Base-by-base conservation (phyloP, 257 asterid genomes). In the Fraxinus pennsylvanica region DNA sequence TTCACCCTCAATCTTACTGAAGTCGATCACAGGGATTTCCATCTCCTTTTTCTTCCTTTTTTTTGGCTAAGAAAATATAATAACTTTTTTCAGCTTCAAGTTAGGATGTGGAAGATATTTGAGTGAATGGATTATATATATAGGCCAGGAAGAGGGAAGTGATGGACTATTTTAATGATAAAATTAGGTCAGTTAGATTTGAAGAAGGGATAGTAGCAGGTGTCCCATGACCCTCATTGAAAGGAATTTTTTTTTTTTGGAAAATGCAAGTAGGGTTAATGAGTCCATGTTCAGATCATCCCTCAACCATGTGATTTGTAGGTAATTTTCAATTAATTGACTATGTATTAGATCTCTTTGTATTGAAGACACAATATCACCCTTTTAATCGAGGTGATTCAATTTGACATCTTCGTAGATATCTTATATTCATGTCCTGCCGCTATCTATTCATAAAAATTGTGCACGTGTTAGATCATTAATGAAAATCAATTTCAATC, bases 21-120 rank as follows among this genome's bases (percentile, higher is more conserved):
- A 88, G 82, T 93, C 89, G 6, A 93, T 92, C 85, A 92, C 96
- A 1, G 98, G 98, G 76, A 92, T 90, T 71, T 89, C 98, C 98
- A 92, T 91, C 76, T 84, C 76, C 78, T 63, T 74, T 21, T 43
- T 68, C 66, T 36, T 68, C 30, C 30, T 50, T 50, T 39, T 43
- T 35, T 66, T 22, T 68, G 21, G 54, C 25, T 66, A 22, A 39
- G 72, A 72, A 21, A 70, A 12, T 38, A 9, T 8, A 7, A 50
- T 38, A 35, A 1, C 5, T 45, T 39, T 39, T 47, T 38, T 32
- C 14, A 54, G 43, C 74, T 8, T 54, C 43, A 27, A 10, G n/a
- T 68, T 32, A 33, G 82, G 61, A 77, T 83, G 87, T 74, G 78
- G 73, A 66, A 63, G 80, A 33, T 12, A 52, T 72, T 8, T 76